phyloP scores from a whole-genome alignment of 352 stramenopile species.

The Nothophytophthora sp. region DNA sequence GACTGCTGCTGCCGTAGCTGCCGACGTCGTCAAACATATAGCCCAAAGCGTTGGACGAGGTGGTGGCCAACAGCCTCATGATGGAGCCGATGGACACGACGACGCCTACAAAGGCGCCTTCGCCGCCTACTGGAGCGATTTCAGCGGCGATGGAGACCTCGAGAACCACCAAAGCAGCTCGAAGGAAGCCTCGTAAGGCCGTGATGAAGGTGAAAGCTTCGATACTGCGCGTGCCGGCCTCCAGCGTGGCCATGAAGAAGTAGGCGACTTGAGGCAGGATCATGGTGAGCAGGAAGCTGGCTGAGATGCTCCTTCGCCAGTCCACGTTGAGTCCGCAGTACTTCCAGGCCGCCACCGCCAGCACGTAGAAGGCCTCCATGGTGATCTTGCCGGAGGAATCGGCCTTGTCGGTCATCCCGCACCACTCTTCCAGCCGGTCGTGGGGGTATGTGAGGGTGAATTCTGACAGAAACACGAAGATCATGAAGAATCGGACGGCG shows the following conservation, averaged over 20 bases:
- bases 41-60: constrained; percentile 41
- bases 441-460: constrained; percentile 57
- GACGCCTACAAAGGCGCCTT: constrained; percentile 55
- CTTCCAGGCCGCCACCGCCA: constrained; percentile 48
- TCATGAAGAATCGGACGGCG: constrained; percentile 55
- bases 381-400: constrained; percentile 53
- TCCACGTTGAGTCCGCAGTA: constrained; percentile 40
- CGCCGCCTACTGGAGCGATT: constrained; percentile 49
- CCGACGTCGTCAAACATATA: constrained; percentile 39
- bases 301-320: constrained; percentile 36
- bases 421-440: constrained; percentile 43
- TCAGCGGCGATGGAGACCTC: constrained; percentile 44
- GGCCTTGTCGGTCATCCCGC: constrained; percentile 36
- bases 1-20: constrained; percentile 13
- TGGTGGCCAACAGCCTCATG: constrained; percentile 48
- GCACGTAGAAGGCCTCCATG: constrained; percentile 38
- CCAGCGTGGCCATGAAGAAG: constrained; percentile 33
- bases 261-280: constrained; percentile 44
- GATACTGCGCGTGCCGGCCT: constrained; percentile 22
- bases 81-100: constrained; percentile 56
- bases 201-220: constrained; percentile 39
- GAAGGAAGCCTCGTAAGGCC: constrained; percentile 39
- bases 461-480: constrained; percentile 63
- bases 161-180: constrained; percentile 37
- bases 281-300: constrained; percentile 34